Evolutionary conservation across 1,284 basidiomycete species (phyloP).

Genomic region (Rhizopogon parksii): DNA sequence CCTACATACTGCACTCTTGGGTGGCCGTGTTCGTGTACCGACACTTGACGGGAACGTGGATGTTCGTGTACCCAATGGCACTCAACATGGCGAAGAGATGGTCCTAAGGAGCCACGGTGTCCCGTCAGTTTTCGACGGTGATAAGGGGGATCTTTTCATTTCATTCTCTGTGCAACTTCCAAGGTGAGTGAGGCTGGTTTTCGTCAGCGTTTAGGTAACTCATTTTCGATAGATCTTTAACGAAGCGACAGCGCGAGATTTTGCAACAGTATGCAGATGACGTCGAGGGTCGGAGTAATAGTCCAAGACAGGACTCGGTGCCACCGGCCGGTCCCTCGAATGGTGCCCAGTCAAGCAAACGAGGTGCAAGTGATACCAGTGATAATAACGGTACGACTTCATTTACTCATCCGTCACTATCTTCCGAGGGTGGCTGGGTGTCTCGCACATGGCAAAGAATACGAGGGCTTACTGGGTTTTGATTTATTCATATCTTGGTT

Average conservation of each 20-base stretch:
- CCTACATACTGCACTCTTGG: slow-evolving; percentile 86
- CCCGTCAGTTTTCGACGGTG: slow-evolving; percentile 56
- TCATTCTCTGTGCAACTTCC: slow-evolving; percentile 87
- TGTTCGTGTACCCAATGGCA: slow-evolving; percentile 88
- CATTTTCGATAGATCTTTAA: slow-evolving; percentile 57
- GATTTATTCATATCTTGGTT: slow-evolving; percentile 40
- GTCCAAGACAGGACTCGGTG: slow-evolving; percentile 17
- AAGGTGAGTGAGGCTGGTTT: slow-evolving; percentile 49
- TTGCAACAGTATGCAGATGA: slow-evolving; percentile 91
- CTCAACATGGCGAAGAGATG: slow-evolving; percentile 97
- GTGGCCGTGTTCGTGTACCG: slow-evolving; percentile 88
- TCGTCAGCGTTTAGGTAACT: slow-evolving; percentile 14
- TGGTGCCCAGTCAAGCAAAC: slow-evolving; percentile 18
- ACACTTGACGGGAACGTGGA: slow-evolving; percentile 96
- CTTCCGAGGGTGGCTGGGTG: slow-evolving; percentile 53
- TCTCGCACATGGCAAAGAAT: slow-evolving; percentile 62
- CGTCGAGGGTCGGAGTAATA: slow-evolving; percentile 60
- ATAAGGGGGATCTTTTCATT: slow-evolving; percentile 87
- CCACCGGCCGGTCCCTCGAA: slow-evolving; percentile 20
- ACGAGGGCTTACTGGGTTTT: slow-evolving; percentile 63
- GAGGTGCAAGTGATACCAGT: slow-evolving; percentile 25
- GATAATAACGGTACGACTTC: slow-evolving; percentile 67
- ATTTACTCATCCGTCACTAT: slow-evolving; percentile 50
- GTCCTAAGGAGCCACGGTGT: slow-evolving; percentile 89
- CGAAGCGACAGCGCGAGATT: slow-evolving; percentile 79